Base-by-base conservation (phyloP, 352 stramenopile genomes). In the Globisporangium paroecandrum region DNA sequence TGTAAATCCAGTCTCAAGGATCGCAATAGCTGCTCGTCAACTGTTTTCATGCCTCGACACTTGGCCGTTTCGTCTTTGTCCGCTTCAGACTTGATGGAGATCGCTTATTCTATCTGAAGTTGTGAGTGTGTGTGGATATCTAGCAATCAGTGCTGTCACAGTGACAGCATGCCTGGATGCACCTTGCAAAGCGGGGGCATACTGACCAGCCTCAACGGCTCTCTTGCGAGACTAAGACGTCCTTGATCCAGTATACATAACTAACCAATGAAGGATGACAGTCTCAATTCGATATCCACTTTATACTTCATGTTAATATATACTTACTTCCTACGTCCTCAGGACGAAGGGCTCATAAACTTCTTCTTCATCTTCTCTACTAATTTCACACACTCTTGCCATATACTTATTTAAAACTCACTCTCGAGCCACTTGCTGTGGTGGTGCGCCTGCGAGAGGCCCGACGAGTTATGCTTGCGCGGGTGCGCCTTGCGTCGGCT, bases 361-460 rank as follows among this genome's bases (percentile, higher is more conserved):
- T 57, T 57, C 15, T 57, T 57, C 15, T 55, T 55, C 47, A 4
- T 20, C 6, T 24, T 38, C 25, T 59, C 25, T 58, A 58, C 49
- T 25, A 58, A 27, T 51, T 18, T 55, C 36, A 64, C 22, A 53
- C 1, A 27, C 13, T n/a, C 29, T 25, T n/a, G 13, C 6, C 2
- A 12, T 9, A 29, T 66, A n/a, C 34, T 3, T 58, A 46, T 36
- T 43, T 69, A 69, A 36, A 69, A 69, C 29, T 69, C 63, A 20
- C 63, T 69, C 43, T 69, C 63, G 10, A 58, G 53, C 53, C 55
- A 69, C 55, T 49, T 49, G 29, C 24, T 38, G 24, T 61, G 54
- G 32, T 67, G 49, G 29, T 64, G 58, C 46, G 18, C 36, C 32
- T 57, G 32, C 5, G 41, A 13, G 18, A 32, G 54, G 3, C 27